Evolutionary conservation across 2,329 filamentous ascomycete species (phyloP).

Genomic region (Elsinoe fawcettii): DNA sequence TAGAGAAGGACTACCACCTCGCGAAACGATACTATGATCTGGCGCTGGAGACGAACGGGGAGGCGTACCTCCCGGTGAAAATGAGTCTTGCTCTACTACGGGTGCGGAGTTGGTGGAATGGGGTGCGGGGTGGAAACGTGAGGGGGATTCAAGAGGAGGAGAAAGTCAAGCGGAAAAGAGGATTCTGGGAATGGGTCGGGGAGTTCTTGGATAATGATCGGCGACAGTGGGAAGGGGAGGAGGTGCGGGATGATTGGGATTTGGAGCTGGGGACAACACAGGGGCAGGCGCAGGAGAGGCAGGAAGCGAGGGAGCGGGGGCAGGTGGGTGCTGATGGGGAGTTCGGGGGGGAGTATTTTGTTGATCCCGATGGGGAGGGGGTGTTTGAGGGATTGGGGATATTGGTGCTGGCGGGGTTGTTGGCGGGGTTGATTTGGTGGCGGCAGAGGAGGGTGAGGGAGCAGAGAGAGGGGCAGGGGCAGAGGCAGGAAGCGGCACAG

Average conservation of each 20-base stretch:
- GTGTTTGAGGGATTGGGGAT: constrained; percentile 9
- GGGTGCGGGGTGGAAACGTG: constrained; percentile 77
- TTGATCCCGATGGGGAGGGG: neutral
- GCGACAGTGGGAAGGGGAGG: neutral
- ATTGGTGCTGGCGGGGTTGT: neutral
- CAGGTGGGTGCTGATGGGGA: neutral
- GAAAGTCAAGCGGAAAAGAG: constrained; percentile 20
- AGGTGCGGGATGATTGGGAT: constrained; percentile 2
- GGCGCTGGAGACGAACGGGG: constrained; percentile 78
- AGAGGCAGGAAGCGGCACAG: constrained; percentile 24
- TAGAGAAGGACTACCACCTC: constrained; percentile 92
- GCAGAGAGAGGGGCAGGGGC: constrained; percentile 22
- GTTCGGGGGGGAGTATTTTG: constrained; percentile 10
- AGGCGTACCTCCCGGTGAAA: constrained; percentile 89
- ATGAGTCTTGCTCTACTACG: constrained; percentile 80
- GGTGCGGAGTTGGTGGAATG: constrained; percentile 87
- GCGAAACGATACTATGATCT: constrained; percentile 95
- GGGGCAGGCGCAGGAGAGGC: constrained; percentile 1
- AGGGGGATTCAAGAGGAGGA: constrained; percentile 89
- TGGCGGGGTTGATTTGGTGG: constrained; percentile 14
- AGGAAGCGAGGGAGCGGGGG: constrained; percentile 10
- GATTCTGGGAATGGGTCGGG: constrained; percentile 38
- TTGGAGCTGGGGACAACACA: neutral
- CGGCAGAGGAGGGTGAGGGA: constrained; percentile 35
- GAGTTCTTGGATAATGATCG: constrained; percentile 6